Base-by-base conservation (phyloP, 495 filamentous ascomycete species). In the Penicillium maclennaniae region DNA sequence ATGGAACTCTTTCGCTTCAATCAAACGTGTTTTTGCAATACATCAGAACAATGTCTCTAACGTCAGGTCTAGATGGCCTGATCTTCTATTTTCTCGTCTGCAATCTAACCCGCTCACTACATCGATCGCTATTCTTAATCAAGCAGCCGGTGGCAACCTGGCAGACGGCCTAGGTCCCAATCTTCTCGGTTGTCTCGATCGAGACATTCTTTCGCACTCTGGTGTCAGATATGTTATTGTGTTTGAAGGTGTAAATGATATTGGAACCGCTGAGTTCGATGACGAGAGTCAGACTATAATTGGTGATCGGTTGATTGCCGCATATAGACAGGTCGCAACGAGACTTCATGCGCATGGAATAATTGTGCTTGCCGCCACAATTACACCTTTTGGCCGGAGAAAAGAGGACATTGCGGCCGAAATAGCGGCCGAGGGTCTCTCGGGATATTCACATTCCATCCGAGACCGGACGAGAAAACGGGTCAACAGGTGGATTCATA, bases 211-310 rank as follows among this genome's bases (percentile, higher is more conserved):
- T 14, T 59, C 73, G 0, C 77, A 80, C 8, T 69, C 78, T 1
- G 79, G 79, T 8, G 77, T 84, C 7, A 71, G 72, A 55, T 87
- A 83, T 58, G 81, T 78, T 27, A 77, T 89, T 68, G 76, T 89
- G 31, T 89, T 89, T 66, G 80, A 86, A 67, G 87, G 86, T 17
- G 84, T 89, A 19, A 91, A 89, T 64, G 87, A 89, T 62, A 87
- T 87, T 42, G 84, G 85, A 25, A 67, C 68, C 7, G 80, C 73
- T 1, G 71, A 66, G 20, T 53, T 75, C 0, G 76, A 81, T 53
- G 47, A 65, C 4, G 64, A 60, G 1, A 69, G 73, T 4, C 84
- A 87, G 56, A 66, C 57, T n/a, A 47, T 59, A 8, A 74, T 86
- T 38, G 80, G 69, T 4, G 71, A 75, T 40, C 59, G 68, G 16